Base-by-base conservation (phyloP, 2,329 filamentous ascomycete genomes). In the Aspergillus ochraceus region DNA sequence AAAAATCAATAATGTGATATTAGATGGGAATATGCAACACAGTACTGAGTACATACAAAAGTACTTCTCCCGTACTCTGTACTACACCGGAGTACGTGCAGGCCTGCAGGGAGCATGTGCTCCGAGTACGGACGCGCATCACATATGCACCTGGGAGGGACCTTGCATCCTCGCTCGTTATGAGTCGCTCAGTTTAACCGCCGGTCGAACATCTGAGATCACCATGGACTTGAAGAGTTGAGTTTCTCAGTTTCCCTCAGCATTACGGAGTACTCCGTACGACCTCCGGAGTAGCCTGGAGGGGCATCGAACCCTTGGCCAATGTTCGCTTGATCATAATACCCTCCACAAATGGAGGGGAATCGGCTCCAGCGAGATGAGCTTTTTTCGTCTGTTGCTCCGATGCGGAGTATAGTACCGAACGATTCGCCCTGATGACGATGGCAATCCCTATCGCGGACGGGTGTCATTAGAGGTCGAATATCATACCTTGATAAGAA, bases 101-200 rank as follows among this genome's bases (percentile, higher is more conserved):
- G 49, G 39, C 57, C 57, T 29, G 26, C 26, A 29, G 26, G 26
- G 26, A 29, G 26, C 26, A 29, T 49, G 49, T 49, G 51, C 55
- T 39, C 50, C 36, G 36, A 42, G 36, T 42, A 42, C 36, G 30
- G 36, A 39, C 36, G 59, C 60, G 60, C 62, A 62, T 22, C 51
- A 54, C 20, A 36, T 47, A 64, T 64, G 62, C 58, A 63, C 50
- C 32, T 32, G 49, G 53, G 59, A 39, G 54, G 60, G 60, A 59
- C 62, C 64, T 64, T 66, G 64, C 47, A 19, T 55, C 52, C 39
- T 49, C 54, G 36, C 29, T 39, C 46, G 58, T 46, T 50, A 49
- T 49, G 6, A 42, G 46, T 58, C 49, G 49, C 55, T 22, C 36
- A 11, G 24, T 14, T 14, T 24, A 47, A 47, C 19, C 45, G 45